Percentiles rank a stretch among this genome's conserved stretches.
These are phyloP conservation scores for Aaosphaeria pasadenensis DNA, from an alignment of 2,329 filamentous ascomycete species.

Conservation along the genomic window DNA sequence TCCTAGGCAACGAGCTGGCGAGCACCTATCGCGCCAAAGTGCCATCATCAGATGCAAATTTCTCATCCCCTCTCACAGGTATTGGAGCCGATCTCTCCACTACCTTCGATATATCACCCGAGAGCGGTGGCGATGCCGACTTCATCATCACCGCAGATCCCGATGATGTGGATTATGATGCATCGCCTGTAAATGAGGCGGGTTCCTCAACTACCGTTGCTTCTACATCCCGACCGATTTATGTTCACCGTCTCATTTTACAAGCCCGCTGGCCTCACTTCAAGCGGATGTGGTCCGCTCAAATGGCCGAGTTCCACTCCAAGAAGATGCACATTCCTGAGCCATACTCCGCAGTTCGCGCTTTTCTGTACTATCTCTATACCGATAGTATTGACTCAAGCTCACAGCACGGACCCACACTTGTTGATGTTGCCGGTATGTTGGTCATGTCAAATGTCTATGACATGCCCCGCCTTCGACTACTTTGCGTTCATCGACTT, in stretches of 20 bases:
- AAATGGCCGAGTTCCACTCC: constrained; percentile 97
- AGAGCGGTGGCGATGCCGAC: constrained; percentile 82
- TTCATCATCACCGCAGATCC: constrained; percentile 86
- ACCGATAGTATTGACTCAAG: constrained; percentile 74
- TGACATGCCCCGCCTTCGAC: constrained; percentile 87
- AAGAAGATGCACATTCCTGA: constrained; percentile 98
- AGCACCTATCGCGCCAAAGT: constrained; percentile 41
- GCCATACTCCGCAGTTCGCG: constrained; percentile 88
- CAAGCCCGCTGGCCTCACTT: constrained; percentile 98
- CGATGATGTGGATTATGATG: constrained; percentile 69
- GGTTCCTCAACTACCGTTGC: constrained; percentile 29
- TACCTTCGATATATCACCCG: constrained; percentile 82
- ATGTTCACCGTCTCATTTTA: constrained; percentile 92
- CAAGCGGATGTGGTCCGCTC: constrained; percentile 81
- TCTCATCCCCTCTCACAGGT: constrained; percentile 52
- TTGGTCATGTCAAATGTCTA: constrained; percentile 98
- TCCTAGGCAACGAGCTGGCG: constrained; percentile 73
- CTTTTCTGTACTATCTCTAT: constrained; percentile 95
- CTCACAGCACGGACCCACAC: constrained; percentile 49
- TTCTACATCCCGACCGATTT: constrained; percentile 71
- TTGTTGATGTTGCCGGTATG: constrained; percentile 87
- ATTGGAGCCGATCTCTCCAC: constrained; percentile 82
- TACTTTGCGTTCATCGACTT: constrained; percentile 86
- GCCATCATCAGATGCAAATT: constrained; percentile 53
- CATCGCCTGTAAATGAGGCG: constrained; percentile 47